Conservation (phyloP, 306 rosid species). For the Cercis canadensis region DNA sequence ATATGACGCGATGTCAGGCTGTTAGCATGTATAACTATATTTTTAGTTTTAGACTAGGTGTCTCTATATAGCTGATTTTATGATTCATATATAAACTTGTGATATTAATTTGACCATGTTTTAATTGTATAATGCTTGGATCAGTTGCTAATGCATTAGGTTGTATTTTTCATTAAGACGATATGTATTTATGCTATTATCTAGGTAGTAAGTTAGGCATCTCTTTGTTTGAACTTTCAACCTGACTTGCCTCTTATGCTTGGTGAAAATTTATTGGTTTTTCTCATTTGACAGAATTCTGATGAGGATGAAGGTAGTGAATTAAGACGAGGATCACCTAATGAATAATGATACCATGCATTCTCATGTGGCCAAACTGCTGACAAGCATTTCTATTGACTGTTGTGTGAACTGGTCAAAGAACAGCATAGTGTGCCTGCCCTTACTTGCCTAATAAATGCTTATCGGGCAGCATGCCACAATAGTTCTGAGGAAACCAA, state of each 20-base stretch:
- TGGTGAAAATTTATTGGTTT: neutral
- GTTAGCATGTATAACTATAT: too few relatives aligned
- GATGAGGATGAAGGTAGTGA: constrained; percentile 64
- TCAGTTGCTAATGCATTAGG: too few relatives aligned
- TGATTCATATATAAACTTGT: too few relatives aligned
- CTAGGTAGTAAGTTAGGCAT: neutral
- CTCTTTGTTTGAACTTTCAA: constrained; percentile 20
- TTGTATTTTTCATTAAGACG: too few relatives aligned
- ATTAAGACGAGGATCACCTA: constrained; percentile 38
- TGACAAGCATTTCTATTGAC: too few relatives aligned
- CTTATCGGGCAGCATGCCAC: too few relatives aligned
- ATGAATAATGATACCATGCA: constrained; percentile 41
- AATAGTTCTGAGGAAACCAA: too few relatives aligned
- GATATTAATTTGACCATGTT: too few relatives aligned
- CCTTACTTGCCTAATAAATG: too few relatives aligned
- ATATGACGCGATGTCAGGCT: neutral
- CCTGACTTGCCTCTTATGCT: constrained; percentile 21
- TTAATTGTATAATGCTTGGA: neutral
- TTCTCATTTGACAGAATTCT: constrained; percentile 51
- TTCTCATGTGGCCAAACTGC: too few relatives aligned
- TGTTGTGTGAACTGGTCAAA: constrained; percentile 61
- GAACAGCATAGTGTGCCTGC: constrained; percentile 57
- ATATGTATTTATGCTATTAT: constrained; percentile 6
- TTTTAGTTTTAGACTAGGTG: too few relatives aligned
- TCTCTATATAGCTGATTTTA: too few relatives aligned